Evolutionary conservation across 371 early-diverging fungal species (phyloP).

Genomic region (Capillidium rhysosporum): DNA sequence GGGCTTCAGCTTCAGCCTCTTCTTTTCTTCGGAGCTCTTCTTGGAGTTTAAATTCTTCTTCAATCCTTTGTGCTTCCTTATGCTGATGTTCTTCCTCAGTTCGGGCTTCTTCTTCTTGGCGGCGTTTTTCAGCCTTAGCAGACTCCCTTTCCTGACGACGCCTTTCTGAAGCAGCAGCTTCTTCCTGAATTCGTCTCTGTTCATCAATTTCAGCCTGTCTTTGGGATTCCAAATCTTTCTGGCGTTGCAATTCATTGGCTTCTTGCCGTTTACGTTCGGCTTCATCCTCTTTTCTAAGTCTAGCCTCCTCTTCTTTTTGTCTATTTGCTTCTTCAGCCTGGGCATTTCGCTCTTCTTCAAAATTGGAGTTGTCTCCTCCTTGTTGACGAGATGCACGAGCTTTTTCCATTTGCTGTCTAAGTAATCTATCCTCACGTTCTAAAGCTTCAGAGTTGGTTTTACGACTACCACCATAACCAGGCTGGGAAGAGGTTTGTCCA

Average conservation of each 20-base stretch:
- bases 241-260: background rate
- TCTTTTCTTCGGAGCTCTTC: background rate
- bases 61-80: background rate
- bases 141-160: slow-evolving; percentile 12
- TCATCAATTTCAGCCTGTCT: slow-evolving; percentile 2
- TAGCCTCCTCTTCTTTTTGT: slow-evolving; percentile 8
- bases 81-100: background rate
- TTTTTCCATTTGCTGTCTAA: background rate
- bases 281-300: slow-evolving; percentile 4
- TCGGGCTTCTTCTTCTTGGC: background rate
- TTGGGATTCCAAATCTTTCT: background rate
- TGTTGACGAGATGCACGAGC: background rate
- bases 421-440: background rate
- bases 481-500: background rate
- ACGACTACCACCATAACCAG: background rate
- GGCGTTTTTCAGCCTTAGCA: slow-evolving; percentile 5
- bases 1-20: background rate
- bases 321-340: slow-evolving; percentile 9
- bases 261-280: background rate
- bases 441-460: too few relatives aligned
- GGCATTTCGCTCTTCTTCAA: background rate
- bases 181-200: slow-evolving; percentile 8
- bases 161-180: too few relatives aligned
- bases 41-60: background rate
- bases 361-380: background rate